Conservation (phyloP, 192 early-diverging fungal genomes). For the Coemansia reversa region DNA sequence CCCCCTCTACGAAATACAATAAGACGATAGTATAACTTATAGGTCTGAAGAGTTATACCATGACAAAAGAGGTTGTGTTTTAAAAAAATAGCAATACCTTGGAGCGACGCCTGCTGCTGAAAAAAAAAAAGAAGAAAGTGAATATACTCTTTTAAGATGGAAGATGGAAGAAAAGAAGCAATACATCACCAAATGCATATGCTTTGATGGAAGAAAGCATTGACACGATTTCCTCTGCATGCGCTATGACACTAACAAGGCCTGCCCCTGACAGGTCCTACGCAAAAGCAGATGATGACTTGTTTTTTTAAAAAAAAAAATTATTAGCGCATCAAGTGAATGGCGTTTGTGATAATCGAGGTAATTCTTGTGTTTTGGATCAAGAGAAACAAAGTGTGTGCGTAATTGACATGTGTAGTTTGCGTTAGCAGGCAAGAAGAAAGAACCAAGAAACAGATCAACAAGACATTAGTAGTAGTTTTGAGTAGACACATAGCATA, state of each 20-base stretch:
- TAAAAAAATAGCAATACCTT: not conserved
- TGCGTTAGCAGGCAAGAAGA: too few relatives aligned
- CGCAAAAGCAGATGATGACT: too few relatives aligned
- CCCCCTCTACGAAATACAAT: not conserved
- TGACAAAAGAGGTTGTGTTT: not conserved
- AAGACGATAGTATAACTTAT: not conserved
- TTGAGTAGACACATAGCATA: too few relatives aligned
- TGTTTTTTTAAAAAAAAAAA: too few relatives aligned
- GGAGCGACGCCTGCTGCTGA: not conserved
- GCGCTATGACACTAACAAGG: not conserved
- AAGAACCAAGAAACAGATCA: too few relatives aligned
- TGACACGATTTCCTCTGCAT: not conserved
- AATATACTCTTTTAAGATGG: conserved; percentile 5
- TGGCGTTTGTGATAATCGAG: too few relatives aligned
- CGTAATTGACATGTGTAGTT: too few relatives aligned
- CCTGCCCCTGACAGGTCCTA: too few relatives aligned
- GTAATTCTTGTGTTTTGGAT: too few relatives aligned
- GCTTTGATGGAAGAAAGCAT: not conserved
- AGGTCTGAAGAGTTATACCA: not conserved
- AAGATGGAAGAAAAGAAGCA: conserved; percentile 26
- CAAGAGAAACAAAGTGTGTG: too few relatives aligned
- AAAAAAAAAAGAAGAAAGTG: conserved; percentile 10
- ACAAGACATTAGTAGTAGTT: too few relatives aligned
- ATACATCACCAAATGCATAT: not conserved
- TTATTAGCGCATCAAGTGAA: too few relatives aligned